Percentiles rank a stretch among this genome's conserved stretches.
Evolutionary conservation across 345 rosid species (phyloP).

Genomic region (Eucalyptus cladocalyx): DNA sequence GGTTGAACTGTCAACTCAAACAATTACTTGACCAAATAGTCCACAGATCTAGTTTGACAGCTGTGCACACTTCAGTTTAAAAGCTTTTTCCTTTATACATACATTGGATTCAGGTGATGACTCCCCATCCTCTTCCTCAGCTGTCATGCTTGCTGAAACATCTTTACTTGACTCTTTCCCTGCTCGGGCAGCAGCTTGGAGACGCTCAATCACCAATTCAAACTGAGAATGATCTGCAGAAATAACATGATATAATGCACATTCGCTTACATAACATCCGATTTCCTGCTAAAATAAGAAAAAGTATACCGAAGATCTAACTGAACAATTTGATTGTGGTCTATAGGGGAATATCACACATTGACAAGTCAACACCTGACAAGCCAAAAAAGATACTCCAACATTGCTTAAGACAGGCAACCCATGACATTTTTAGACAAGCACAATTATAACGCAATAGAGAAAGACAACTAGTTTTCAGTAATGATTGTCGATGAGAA

Average conservation of each 20-base stretch:
- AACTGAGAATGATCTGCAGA: slow-evolving; percentile 52
- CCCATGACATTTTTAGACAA: not conserved
- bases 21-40: not conserved
- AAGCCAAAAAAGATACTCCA: not conserved
- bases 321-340: not conserved
- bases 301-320: not conserved
- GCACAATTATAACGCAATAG: not conserved
- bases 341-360: not conserved
- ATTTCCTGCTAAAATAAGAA: not conserved
- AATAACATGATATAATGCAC: not conserved
- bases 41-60: not conserved
- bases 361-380: not conserved
- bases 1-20: not conserved
- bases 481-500: not conserved
- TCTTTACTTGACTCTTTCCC: slow-evolving; percentile 20
- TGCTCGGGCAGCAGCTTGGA: slow-evolving; percentile 31
- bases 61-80: not conserved
- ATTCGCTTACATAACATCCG: not conserved
- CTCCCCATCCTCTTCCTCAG: slow-evolving; percentile 18
- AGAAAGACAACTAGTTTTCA: not conserved
- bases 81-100: not conserved
- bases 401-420: not conserved
- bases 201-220: slow-evolving; percentile 44
- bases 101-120: slow-evolving; percentile 21
- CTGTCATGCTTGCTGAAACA: slow-evolving; percentile 12